Conservation (phyloP, 306 rosid species). For the Vigna reflexopilosa region DNA sequence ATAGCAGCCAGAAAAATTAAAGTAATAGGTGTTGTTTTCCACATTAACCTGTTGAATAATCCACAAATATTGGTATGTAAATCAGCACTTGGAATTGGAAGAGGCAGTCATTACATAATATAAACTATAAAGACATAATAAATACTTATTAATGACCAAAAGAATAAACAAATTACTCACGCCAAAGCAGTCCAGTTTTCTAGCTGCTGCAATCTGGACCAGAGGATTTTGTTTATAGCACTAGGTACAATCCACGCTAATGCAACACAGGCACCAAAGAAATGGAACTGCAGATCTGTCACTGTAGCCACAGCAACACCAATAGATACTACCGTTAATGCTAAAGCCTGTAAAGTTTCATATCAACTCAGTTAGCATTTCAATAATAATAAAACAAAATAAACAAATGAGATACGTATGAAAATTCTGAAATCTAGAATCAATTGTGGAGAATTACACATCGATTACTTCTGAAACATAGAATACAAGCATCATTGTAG, state of each 20-base stretch:
- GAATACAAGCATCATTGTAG: background rate
- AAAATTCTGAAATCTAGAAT: slow-evolving; percentile 4
- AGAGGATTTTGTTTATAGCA: slow-evolving; percentile 82
- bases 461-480: background rate
- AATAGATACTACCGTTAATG: slow-evolving; percentile 72
- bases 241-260: slow-evolving; percentile 89
- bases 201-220: slow-evolving; percentile 89
- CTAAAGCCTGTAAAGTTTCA: slow-evolving; percentile 66
- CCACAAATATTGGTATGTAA: slow-evolving; percentile 14
- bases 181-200: slow-evolving; percentile 92
- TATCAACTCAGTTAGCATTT: slow-evolving; percentile 33
- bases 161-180: slow-evolving; percentile 53
- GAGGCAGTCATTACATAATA: background rate
- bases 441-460: background rate
- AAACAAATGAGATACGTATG: slow-evolving; percentile 1
- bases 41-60: slow-evolving; percentile 74
- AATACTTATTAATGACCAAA: slow-evolving; percentile 26
- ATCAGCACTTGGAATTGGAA: slow-evolving; percentile 15
- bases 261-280: slow-evolving; percentile 82
- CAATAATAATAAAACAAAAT: background rate
- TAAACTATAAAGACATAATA: slow-evolving; percentile 13
- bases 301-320: slow-evolving; percentile 90
- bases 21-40: slow-evolving; percentile 91
- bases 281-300: slow-evolving; percentile 79
- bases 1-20: slow-evolving; percentile 68